Base-by-base conservation (phyloP, 108 stramenopile genomes). In the Thalassiosira profunda region DNA sequence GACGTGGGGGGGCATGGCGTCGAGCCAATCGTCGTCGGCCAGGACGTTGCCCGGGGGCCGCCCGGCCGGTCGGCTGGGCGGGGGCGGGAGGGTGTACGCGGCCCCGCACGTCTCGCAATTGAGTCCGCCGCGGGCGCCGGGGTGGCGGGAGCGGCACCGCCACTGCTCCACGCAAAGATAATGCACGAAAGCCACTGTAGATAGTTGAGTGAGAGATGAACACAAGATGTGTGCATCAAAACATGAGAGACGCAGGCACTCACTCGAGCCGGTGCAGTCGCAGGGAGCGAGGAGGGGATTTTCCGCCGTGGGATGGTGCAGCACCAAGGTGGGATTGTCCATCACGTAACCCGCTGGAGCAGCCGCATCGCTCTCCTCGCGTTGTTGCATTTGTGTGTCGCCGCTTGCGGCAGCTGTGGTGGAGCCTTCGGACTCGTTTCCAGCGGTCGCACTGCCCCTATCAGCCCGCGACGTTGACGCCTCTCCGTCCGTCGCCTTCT, bases 171-270 rank as follows among this genome's bases (percentile, higher is more conserved):
- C 65, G 70, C 95, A 93, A 11, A 96, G 79, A 60, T 92, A 91
- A 58, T 93, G 95, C 1, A 96, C 95, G 79, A 93, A 96, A 5
- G 91, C 92, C 95, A 96, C 94, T 28, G n/a, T n/a, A n/a, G n/a
- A n/a, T n/a, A n/a, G n/a, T n/a, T n/a, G n/a, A n/a, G n/a, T n/a
- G n/a, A n/a, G n/a, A n/a, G n/a, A n/a, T n/a, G n/a, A n/a, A n/a
- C n/a, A n/a, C n/a, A n/a, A n/a, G n/a, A n/a, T n/a, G n/a, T n/a
- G n/a, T n/a, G n/a, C n/a, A n/a, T n/a, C n/a, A n/a, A n/a, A n/a
- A n/a, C n/a, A n/a, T n/a, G n/a, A n/a, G n/a, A n/a, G n/a, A n/a
- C n/a, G n/a, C n/a, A n/a, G n/a, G 24, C n/a, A n/a, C n/a, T n/a
- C n/a, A n/a, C n/a, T n/a, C n/a, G 91, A 86, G 14, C 95, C 95